Evolutionary conservation across 352 stramenopile genomes (phyloP).

Genomic region (Phytophthora quininea): DNA sequence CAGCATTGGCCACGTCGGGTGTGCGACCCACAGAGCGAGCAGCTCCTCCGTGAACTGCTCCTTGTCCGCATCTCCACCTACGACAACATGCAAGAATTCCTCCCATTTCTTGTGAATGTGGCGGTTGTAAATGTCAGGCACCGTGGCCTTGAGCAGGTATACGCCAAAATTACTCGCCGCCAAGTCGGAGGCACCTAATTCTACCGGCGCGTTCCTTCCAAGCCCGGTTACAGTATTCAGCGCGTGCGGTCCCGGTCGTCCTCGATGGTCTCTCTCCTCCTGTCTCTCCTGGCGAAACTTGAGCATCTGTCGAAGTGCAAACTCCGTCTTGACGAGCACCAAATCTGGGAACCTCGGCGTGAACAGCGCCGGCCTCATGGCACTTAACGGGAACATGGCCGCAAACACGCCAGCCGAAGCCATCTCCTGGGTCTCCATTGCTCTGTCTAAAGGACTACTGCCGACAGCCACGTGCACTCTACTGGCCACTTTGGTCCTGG

Average conservation of each 20-base stretch:
- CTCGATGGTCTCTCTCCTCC: constrained; percentile 50
- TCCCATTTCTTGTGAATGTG: constrained; percentile 72
- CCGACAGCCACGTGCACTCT: constrained; percentile 53
- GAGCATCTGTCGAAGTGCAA: constrained; percentile 58
- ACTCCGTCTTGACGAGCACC: constrained; percentile 70
- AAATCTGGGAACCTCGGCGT: constrained; percentile 56
- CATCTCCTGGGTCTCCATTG: constrained; percentile 11
- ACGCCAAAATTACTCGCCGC: constrained; percentile 64
- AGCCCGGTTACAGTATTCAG: constrained; percentile 12
- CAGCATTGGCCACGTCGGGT: constrained; percentile 69
- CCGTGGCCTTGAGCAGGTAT: constrained; percentile 60
- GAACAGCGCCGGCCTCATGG: constrained; percentile 46
- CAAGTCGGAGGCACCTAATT: constrained; percentile 28
- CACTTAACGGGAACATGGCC: constrained; percentile 36
- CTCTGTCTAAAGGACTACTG: constrained; percentile 21
- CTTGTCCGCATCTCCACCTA: constrained; percentile 52
- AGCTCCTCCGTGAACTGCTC: constrained; percentile 74
- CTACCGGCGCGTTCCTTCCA: constrained; percentile 13
- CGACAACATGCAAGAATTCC: constrained; percentile 74
- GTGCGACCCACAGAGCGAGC: constrained; percentile 55
- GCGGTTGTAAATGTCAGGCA: constrained; percentile 68
- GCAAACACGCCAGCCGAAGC: constrained; percentile 41
- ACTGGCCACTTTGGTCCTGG: constrained; percentile 42
- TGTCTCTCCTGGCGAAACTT: constrained; percentile 58
- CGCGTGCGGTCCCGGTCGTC: constrained; percentile 14